phyloP scores from a whole-genome alignment of 1,284 basidiomycete species.

The Mycena sp. region DNA sequence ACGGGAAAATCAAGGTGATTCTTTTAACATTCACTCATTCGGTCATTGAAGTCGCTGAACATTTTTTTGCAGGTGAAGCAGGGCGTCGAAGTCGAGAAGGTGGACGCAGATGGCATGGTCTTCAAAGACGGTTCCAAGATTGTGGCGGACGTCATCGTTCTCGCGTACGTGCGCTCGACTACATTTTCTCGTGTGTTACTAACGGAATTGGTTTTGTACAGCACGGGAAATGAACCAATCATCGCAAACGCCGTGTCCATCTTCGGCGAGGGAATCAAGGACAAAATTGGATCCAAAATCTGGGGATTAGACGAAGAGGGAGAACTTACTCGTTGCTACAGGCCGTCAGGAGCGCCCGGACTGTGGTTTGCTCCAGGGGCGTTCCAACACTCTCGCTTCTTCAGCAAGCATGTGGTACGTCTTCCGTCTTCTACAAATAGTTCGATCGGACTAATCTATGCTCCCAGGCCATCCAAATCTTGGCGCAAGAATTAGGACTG shows the following conservation, averaged over 20 bases:
- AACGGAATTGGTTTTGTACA: conserved; percentile 22
- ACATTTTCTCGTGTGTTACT: background rate
- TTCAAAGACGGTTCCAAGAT: background rate
- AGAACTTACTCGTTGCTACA: background rate
- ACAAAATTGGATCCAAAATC: conserved; percentile 13
- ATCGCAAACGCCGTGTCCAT: conserved; percentile 2
- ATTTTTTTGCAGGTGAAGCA: background rate
- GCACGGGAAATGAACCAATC: conserved; percentile 40
- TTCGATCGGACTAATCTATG: too few relatives aligned
- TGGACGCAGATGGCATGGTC: background rate
- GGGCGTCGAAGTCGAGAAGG: background rate
- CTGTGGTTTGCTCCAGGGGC: conserved; percentile 15
- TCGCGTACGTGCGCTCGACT: conserved; percentile 33
- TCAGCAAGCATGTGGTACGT: conserved; percentile 19
- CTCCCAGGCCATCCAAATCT: too few relatives aligned
- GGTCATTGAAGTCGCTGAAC: too few relatives aligned
- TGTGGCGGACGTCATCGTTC: background rate
- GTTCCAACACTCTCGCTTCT: conserved; percentile 9
- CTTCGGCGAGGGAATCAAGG: conserved; percentile 31
- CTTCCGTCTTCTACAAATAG: too few relatives aligned
- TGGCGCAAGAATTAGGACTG: too few relatives aligned
- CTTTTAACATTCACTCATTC: too few relatives aligned
- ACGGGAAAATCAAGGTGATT: conserved; percentile 25
- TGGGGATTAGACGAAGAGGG: conserved; percentile 20
- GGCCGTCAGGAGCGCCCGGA: conserved; percentile 3